Percentiles rank a stretch among this genome's conserved stretches.
These are phyloP conservation scores for Xenoacremonium recifei DNA, from an alignment of 2,329 filamentous ascomycete genomes.

Conservation along the genomic window DNA sequence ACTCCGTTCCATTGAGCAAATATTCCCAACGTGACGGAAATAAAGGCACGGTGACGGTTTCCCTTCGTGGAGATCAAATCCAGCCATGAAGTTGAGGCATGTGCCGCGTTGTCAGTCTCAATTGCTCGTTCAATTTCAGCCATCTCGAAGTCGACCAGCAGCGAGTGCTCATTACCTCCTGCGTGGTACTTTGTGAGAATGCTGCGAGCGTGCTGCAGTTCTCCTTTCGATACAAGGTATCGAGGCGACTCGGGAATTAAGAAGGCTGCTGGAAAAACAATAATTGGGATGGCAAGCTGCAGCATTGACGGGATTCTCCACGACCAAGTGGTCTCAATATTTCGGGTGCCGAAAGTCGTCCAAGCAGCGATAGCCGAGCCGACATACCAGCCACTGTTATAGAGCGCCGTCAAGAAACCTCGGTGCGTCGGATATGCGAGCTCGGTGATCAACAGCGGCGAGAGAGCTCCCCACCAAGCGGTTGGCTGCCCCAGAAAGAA, in stretches of 20 bases:
- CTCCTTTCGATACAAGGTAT: slow-evolving; percentile 1
- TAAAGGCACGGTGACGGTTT: neutral
- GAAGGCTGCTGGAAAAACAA: neutral
- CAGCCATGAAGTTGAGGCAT: neutral
- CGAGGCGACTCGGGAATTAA: slow-evolving; percentile 1
- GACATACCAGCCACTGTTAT: slow-evolving; percentile 7
- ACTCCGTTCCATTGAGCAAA: neutral
- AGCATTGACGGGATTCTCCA: slow-evolving; percentile 2
- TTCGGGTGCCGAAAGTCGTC: neutral
- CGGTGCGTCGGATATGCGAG: slow-evolving; percentile 13
- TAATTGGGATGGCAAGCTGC: neutral
- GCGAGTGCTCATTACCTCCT: slow-evolving; percentile 1
- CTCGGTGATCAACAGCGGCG: slow-evolving; percentile 12
- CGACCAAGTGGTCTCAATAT: neutral
- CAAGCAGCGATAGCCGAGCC: slow-evolving; percentile 1
- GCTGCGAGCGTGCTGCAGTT: neutral
- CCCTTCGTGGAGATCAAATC: neutral
- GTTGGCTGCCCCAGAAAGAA: slow-evolving; percentile 8
- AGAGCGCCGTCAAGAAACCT: slow-evolving; percentile 8
- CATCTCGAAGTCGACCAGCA: slow-evolving; percentile 1
- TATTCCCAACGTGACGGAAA: neutral
- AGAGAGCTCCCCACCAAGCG: slow-evolving; percentile 5
- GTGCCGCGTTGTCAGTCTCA: neutral
- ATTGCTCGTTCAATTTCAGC: neutral
- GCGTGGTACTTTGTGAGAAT: slow-evolving; percentile 1